Conservation (phyloP, 2,329 filamentous ascomycete genomes). For the Talaromyces sp. region DNA sequence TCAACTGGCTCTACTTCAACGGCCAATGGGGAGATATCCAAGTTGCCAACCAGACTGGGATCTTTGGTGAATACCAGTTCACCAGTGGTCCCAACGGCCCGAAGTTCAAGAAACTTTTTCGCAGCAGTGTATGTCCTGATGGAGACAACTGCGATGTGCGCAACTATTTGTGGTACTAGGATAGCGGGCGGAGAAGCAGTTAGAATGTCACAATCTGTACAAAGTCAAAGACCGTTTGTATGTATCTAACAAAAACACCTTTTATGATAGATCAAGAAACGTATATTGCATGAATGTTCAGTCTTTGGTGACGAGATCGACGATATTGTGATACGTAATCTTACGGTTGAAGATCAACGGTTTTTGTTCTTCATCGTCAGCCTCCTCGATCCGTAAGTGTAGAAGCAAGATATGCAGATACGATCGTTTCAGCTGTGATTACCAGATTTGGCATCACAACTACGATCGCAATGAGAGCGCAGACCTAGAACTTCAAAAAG, state of each 20-base stretch:
- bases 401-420: background rate
- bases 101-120: constrained; percentile 55
- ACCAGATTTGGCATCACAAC: background rate
- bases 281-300: background rate
- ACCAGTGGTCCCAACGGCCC: constrained; percentile 59
- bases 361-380: background rate
- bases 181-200: no score
- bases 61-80: constrained; percentile 56
- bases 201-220: no score
- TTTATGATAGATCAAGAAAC: background rate
- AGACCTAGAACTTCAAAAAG: background rate
- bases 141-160: constrained; percentile 7
- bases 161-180: constrained; percentile 6
- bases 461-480: background rate
- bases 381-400: background rate
- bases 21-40: constrained; percentile 62
- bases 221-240: background rate
- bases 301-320: background rate
- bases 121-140: constrained; percentile 53
- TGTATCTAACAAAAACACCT: background rate
- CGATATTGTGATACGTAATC: background rate
- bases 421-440: background rate
- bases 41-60: constrained; percentile 47
- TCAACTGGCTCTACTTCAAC: constrained; percentile 54
- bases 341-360: background rate